A percentile compares a stretch with the other conserved stretches of the same genome.
Evolutionary conservation across 2,329 filamentous ascomycete genomes (phyloP).

Genomic region (Talaromyces sp.): DNA sequence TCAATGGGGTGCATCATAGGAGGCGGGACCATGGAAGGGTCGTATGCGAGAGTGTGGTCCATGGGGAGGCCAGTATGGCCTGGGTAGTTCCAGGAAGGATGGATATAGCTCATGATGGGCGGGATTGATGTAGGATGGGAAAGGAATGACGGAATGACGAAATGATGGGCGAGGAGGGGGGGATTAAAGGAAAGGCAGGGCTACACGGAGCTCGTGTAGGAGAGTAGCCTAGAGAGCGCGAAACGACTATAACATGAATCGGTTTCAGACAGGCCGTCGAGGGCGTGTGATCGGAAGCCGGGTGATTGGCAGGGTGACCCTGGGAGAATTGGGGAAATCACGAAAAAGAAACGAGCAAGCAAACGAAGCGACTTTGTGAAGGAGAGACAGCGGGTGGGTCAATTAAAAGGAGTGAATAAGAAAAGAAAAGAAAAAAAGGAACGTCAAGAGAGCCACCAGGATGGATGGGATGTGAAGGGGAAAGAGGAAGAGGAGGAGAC

Average conservation of each 20-base stretch:
- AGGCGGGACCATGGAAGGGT: constrained; percentile 39
- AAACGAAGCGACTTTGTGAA: constrained; percentile 20
- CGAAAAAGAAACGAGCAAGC: constrained; percentile 26
- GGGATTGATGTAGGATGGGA: constrained; percentile 6
- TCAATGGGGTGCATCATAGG: constrained; percentile 44
- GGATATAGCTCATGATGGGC: constrained; percentile 42
- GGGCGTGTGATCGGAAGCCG: constrained; percentile 2
- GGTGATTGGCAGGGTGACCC: constrained; percentile 5
- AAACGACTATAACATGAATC: constrained; percentile 4
- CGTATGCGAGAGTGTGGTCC: constrained; percentile 41
- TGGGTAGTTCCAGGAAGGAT: constrained; percentile 40
- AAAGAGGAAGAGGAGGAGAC: constrained; percentile 20
- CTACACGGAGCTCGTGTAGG: neutral
- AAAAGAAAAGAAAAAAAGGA: constrained; percentile 24
- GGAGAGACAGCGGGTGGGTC: constrained; percentile 26
- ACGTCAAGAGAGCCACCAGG: constrained; percentile 12
- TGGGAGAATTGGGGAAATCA: constrained; percentile 6
- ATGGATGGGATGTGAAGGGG: constrained; percentile 7
- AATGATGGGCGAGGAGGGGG: constrained; percentile 5
- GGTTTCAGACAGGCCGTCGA: constrained; percentile 1
- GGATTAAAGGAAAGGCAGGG: constrained; percentile 6
- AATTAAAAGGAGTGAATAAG: constrained; percentile 25
- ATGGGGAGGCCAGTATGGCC: constrained; percentile 39
- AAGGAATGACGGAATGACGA: constrained; percentile 4
- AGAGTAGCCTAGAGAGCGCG: neutral